Conservation (phyloP, 805 yeast genomes). For the Ogataea glucozyma region DNA sequence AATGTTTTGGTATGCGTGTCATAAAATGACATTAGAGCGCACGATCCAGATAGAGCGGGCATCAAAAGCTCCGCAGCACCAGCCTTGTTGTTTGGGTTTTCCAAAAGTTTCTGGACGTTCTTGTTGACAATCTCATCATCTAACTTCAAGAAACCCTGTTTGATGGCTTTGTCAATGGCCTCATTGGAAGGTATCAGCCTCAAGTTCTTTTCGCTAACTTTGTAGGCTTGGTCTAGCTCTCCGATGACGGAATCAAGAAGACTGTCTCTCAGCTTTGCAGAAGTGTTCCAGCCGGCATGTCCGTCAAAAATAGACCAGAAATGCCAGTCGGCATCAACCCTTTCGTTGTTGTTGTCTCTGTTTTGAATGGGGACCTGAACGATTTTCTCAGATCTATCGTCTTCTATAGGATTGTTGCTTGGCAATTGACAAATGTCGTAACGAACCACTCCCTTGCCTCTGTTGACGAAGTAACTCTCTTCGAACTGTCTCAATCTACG, state of each 20-base stretch:
- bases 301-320: constrained; percentile 97
- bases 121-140: constrained; percentile 86
- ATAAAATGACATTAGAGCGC: constrained; percentile 85
- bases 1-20: constrained; percentile 71
- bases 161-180: constrained; percentile 75
- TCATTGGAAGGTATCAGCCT: constrained; percentile 68
- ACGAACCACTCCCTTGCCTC: constrained; percentile 85
- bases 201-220: constrained; percentile 51
- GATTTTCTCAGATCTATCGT: constrained; percentile 83
- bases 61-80: constrained; percentile 71
- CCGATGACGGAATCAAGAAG: constrained; percentile 74
- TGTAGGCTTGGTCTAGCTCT: constrained; percentile 68
- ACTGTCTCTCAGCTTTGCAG: constrained; percentile 78
- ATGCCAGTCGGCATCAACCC: constrained; percentile 71
- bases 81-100: constrained; percentile 62
- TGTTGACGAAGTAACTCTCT: constrained; percentile 74
- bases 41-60: constrained; percentile 95
- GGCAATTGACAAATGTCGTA: constrained; percentile 90
- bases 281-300: constrained; percentile 95
- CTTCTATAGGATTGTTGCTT: constrained; percentile 92
- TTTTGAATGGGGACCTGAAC: constrained; percentile 74
- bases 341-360: constrained; percentile 46
- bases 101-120: constrained; percentile 67
- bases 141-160: constrained; percentile 73
- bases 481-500: constrained; percentile 67